Conservation (phyloP, 2,329 filamentous ascomycete genomes). For the Didymella pinodella region DNA sequence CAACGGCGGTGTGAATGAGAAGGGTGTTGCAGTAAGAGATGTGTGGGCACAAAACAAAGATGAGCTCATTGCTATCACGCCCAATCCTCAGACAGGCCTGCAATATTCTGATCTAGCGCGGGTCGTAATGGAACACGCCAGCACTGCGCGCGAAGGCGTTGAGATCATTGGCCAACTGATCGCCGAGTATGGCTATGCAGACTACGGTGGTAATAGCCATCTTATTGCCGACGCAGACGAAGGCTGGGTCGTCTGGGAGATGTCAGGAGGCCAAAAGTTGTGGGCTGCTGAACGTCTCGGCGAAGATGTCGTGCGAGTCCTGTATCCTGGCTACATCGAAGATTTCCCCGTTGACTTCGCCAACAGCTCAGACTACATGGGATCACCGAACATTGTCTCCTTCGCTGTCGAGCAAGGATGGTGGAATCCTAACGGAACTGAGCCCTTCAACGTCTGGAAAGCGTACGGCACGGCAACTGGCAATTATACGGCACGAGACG, state of each 20-base stretch:
- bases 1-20: conserved; percentile 56
- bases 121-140: conserved; percentile 53
- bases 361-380: conserved; percentile 44
- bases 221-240: conserved; percentile 53
- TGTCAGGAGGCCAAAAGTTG: conserved; percentile 45
- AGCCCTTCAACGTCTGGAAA: conserved; percentile 50
- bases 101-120: conserved; percentile 55
- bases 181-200: conserved; percentile 52
- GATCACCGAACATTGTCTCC: conserved; percentile 45
- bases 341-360: conserved; percentile 46
- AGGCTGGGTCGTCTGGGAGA: conserved; percentile 49
- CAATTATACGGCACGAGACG: conserved; percentile 43
- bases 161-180: conserved; percentile 54
- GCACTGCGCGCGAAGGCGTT: conserved; percentile 53
- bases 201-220: conserved; percentile 56
- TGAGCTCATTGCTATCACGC: conserved; percentile 54
- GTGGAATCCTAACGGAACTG: conserved; percentile 43
- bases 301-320: conserved; percentile 41
- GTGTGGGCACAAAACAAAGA: conserved; percentile 54
- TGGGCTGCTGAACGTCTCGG: conserved; percentile 50
- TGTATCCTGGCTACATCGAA: conserved; percentile 50
- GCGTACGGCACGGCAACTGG: conserved; percentile 41
- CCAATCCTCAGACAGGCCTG: conserved; percentile 52
- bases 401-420: conserved; percentile 49
- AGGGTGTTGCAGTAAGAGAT: conserved; percentile 53